Evolutionary conservation across 2,329 filamentous ascomycete genomes (phyloP).

Genomic region (Monilinia fructicola): DNA sequence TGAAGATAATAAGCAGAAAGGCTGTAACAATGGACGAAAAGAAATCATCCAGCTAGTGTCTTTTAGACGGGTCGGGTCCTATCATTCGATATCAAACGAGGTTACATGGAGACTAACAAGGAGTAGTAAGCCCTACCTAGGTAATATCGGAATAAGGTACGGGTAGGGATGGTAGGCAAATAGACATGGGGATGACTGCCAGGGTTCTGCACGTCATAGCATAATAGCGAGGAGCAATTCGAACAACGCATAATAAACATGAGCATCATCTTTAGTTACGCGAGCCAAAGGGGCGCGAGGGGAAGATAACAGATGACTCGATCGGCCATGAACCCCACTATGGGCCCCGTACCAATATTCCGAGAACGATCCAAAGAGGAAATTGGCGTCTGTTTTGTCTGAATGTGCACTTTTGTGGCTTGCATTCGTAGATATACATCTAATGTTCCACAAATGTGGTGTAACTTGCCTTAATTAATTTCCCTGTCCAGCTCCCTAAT

Average conservation of each 20-base stretch:
- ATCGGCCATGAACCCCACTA: not conserved
- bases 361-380: not conserved
- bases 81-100: conserved; percentile 12
- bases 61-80: conserved; percentile 7
- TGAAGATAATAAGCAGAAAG: conserved; percentile 15
- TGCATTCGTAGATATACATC: conserved; percentile 16
- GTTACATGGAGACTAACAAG: conserved; percentile 10
- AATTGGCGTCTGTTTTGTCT: not conserved
- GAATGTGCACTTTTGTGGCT: conserved; percentile 4
- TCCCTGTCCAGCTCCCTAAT: conserved; percentile 13
- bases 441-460: not conserved
- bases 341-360: not conserved
- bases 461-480: conserved; percentile 8
- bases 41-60: conserved; percentile 1
- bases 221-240: conserved; percentile 5
- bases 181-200: not conserved
- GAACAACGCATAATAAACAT: conserved; percentile 13
- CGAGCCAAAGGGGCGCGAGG: not conserved
- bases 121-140: conserved; percentile 2
- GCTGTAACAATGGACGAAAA: conserved; percentile 19
- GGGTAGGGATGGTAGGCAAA: conserved; percentile 9
- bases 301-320: not conserved
- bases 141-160: conserved; percentile 18
- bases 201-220: conserved; percentile 19
- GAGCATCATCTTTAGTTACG: not conserved